Evolutionary conservation across 768 basidiomycete genomes (phyloP), one percentile per base, ranked within the genome.

Genomic region (Russula sp.): DNA sequence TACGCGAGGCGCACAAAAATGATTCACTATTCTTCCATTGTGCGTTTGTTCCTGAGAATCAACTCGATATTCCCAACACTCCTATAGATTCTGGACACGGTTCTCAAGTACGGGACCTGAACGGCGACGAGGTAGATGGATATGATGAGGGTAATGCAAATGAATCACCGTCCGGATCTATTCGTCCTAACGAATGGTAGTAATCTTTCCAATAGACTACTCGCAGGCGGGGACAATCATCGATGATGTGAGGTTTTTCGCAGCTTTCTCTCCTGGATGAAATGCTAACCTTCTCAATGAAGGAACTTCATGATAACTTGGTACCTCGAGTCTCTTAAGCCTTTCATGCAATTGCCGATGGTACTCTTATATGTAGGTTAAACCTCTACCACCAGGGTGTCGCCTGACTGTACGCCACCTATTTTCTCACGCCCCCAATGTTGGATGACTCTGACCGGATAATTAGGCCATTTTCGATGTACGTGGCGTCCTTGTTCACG

Each of bases 121-220:
- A 73, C 42, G 74, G 75, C 5, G 75, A 78, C 61, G 76, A 79
- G 66, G 73, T 68, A 4, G 76, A 77, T 62, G 78, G 77, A 7
- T 70, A 67, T 50, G 75, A 76, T 58, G 75, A 76, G 65, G 57
- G 67, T 68, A 59, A 49, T 48, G 25, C 25, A 49, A 22, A 18
- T 18, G 45, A 41, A 43, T 54, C 1, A 16, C 29, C n/a, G 14
- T 29, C 13, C 20, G 14, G 25, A 22, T 25, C 36, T 36, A 3
- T 36, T 20, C 14, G 34, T 46, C 7, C 47, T 49, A 7, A 66
- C 14, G 39, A 7, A 34, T 32, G 2, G n/a, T 56, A 68, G 70
- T 72, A 14, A 80, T 82, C 59, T 81, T 80, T 65, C 81, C 81
- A 1, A 49, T 80, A 38, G 81, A 83, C 65, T 75, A 73, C 70